These are phyloP conservation scores for Brasenia schreberi DNA, from an alignment of 164 flowering plant species.

Conservation along the genomic window DNA sequence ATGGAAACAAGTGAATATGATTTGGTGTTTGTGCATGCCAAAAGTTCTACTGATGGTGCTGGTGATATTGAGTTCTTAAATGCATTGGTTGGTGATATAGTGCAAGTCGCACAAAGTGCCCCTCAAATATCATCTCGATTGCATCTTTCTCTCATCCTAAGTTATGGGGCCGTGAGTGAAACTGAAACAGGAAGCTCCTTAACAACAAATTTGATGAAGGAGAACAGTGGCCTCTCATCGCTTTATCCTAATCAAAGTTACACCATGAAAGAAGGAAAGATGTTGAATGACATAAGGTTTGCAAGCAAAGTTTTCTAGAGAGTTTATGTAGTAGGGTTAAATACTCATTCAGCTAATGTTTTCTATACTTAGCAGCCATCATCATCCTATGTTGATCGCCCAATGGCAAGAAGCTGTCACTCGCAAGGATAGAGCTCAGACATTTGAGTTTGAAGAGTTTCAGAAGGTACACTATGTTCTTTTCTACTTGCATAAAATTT, in stretches of 20 bases:
- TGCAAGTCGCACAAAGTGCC: conserved; percentile 34
- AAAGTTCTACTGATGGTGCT: conserved; percentile 21
- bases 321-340: too few species aligned
- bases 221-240: conserved; percentile 23
- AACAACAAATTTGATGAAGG: conserved; percentile 12
- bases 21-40: conserved; percentile 61
- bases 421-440: conserved; percentile 57
- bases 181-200: conserved; percentile 22
- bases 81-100: conserved; percentile 45
- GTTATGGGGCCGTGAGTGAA: conserved; percentile 44
- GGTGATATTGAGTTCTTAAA: conserved; percentile 32
- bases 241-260: conserved; percentile 77
- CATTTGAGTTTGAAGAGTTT: conserved; percentile 60
- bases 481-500: neutral
- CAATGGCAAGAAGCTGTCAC: conserved; percentile 91
- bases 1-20: conserved; percentile 47
- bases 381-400: conserved; percentile 66
- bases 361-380: conserved; percentile 33
- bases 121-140: conserved; percentile 57
- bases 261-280: conserved; percentile 36
- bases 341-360: too few species aligned
- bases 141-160: conserved; percentile 67
- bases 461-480: conserved; percentile 35
- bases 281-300: too few species aligned
- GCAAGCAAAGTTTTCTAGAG: too few species aligned